Conservation (phyloP, 2,329 filamentous ascomycete genomes). For the Curvularia verruculosa region DNA sequence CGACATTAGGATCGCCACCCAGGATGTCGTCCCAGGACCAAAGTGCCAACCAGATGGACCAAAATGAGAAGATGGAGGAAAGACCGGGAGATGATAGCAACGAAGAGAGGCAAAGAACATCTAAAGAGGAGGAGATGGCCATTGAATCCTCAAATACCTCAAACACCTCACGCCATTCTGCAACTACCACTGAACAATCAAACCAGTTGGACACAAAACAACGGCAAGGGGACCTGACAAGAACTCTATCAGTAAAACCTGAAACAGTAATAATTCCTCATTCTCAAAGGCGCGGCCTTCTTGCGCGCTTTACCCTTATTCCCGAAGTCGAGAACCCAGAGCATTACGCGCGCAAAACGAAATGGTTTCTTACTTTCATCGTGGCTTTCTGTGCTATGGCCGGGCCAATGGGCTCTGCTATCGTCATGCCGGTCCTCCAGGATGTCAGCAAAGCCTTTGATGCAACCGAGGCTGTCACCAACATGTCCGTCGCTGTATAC, state of each 20-base stretch:
- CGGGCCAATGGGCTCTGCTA: constrained; percentile 82
- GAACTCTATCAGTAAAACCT: constrained; percentile 43
- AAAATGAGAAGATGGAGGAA: neutral
- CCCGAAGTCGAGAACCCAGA: constrained; percentile 80
- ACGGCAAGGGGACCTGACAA: constrained; percentile 28
- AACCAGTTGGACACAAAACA: constrained; percentile 2
- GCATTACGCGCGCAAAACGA: constrained; percentile 73
- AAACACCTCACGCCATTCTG: constrained; percentile 26
- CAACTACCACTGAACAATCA: constrained; percentile 10
- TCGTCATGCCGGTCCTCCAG: constrained; percentile 68
- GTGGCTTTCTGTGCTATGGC: constrained; percentile 77
- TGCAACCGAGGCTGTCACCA: constrained; percentile 44
- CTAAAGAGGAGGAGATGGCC: constrained; percentile 27
- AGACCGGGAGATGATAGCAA: constrained; percentile 14
- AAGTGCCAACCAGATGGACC: constrained; percentile 3
- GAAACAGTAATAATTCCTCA: constrained; percentile 58
- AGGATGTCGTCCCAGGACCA: constrained; percentile 1
- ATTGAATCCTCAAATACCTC: constrained; percentile 33
- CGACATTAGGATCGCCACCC: constrained; percentile 4
- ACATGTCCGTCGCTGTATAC: constrained; percentile 50
- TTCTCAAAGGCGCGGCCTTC: constrained; percentile 69
- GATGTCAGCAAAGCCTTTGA: constrained; percentile 43
- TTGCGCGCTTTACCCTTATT: constrained; percentile 72
- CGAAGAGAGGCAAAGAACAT: constrained; percentile 2
- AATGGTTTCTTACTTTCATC: constrained; percentile 83